phyloP scores from a whole-genome alignment of 1,284 basidiomycete genomes.

The Trametes sp. region DNA sequence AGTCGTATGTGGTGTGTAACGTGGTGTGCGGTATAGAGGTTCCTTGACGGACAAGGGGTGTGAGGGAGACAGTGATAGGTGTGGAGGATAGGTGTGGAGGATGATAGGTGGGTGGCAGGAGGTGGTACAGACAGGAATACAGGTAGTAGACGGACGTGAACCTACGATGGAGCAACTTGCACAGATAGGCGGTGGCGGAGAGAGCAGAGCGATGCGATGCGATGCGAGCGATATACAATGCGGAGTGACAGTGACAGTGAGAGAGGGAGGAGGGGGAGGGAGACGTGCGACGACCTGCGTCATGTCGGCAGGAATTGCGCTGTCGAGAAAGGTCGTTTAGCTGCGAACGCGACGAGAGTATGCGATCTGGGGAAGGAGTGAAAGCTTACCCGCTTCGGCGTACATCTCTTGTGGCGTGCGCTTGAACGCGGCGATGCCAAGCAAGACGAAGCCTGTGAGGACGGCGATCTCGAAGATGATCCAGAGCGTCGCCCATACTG shows the following conservation, averaged over 20 bases:
- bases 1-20: too few species aligned
- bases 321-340: conserved; percentile 8
- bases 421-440: conserved; percentile 79
- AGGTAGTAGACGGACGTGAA: conserved; percentile 8
- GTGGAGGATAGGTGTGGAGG: neutral
- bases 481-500: conserved; percentile 82
- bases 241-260: conserved; percentile 1
- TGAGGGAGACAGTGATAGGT: neutral
- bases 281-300: neutral
- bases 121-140: neutral
- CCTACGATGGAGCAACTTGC: conserved; percentile 14
- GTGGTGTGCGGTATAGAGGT: neutral
- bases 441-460: conserved; percentile 72
- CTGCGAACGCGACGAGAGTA: too few species aligned
- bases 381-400: conserved; percentile 46
- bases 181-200: neutral
- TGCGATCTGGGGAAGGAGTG: too few species aligned
- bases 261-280: neutral
- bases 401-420: conserved; percentile 47
- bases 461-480: conserved; percentile 72
- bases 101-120: neutral
- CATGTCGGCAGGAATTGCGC: conserved; percentile 41
- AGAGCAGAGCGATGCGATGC: conserved; percentile 11
- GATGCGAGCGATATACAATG: conserved; percentile 19
- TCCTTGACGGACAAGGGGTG: too few species aligned